phyloP scores from a whole-genome alignment of 2,329 filamentous ascomycete genomes.

The Claviceps capensis region DNA sequence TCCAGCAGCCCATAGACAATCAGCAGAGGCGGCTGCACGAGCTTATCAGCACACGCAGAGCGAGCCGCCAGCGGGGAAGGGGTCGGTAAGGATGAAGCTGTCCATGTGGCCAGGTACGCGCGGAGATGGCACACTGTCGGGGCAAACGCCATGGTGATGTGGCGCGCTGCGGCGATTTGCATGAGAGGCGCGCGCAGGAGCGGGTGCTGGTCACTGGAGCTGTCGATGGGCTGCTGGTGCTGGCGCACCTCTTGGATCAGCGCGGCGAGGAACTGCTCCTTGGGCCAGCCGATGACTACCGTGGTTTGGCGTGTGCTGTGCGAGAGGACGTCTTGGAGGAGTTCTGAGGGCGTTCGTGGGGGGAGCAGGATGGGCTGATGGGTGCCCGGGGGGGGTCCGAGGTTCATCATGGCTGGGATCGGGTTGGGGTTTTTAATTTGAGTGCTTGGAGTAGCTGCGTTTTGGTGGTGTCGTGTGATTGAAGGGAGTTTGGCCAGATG shows the following conservation, averaged over 20 bases:
- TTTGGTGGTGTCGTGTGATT: no score
- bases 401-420: not conserved
- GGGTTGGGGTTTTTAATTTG: no score
- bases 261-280: slow-evolving; percentile 48
- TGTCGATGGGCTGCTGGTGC: slow-evolving; percentile 2
- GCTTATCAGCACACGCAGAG: no score
- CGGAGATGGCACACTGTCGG: slow-evolving; percentile 66
- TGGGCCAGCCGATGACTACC: slow-evolving; percentile 56
- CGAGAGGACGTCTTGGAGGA: slow-evolving; percentile 52
- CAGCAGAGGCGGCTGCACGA: slow-evolving; percentile 29
- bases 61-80: no score
- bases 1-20: slow-evolving; percentile 52
- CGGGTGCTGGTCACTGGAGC: slow-evolving; percentile 6
- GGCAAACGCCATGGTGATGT: slow-evolving; percentile 58
- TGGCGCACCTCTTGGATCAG: slow-evolving; percentile 34
- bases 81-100: slow-evolving; percentile 13
- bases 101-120: slow-evolving; percentile 54
- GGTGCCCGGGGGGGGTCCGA: slow-evolving; percentile 3
- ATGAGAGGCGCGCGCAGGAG: slow-evolving; percentile 53
- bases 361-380: slow-evolving; percentile 31
- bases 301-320: slow-evolving; percentile 37
- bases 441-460: no score
- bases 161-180: slow-evolving; percentile 53
- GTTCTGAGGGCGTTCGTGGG: slow-evolving; percentile 40
- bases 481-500: no score